Evolutionary conservation across 1,139 yeast species (phyloP), one percentile per base, ranked within the genome.

Genomic region (Diutina scorzettiae): DNA sequence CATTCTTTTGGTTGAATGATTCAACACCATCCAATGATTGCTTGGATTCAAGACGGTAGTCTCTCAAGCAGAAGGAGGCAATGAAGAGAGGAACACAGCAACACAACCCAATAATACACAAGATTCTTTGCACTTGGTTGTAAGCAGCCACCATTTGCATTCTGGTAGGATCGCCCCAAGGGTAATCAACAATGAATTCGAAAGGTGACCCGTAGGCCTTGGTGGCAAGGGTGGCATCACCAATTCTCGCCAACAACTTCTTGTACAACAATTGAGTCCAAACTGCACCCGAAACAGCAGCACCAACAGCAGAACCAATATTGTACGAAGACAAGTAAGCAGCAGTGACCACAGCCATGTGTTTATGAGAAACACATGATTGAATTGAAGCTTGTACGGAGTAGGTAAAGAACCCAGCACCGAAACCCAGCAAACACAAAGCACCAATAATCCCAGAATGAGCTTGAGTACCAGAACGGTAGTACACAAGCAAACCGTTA

Each of bases 91-190:
- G 41, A 12, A 30, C 41, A 20, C 14, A 14, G 14, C 30, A 20
- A 19, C 41, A 39, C 6, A 39, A 18, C 19, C 29, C 41, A 20
- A 29, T 23, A n/a, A 39, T 30, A 21, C 36, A 29, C 7, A 39
- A 20, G 7, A 21, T 39, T 11, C 21, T 19, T 23, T 39, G 41
- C 5, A 39, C 23, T 4, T 9, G n/a, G 9, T 19, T 20, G 19
- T 39, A 39, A 20, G 41, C 42, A n/a, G 44, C 41, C 16, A 60
- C 66, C 32, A 61, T 59, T 2, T 53, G 57, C 6, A 45, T 46
- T 55, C 71, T 60, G 42, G 53, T 62, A 5, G 58, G 52, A 8
- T 64, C 53, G 4, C 59, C 66, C 69, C 69, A 63, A 5, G 56
- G 43, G 45, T 63, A 53, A 2, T 44, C 45, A 2, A 45, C 45